Conservation (phyloP, 106 monocot species). For the Allium sativum region DNA sequence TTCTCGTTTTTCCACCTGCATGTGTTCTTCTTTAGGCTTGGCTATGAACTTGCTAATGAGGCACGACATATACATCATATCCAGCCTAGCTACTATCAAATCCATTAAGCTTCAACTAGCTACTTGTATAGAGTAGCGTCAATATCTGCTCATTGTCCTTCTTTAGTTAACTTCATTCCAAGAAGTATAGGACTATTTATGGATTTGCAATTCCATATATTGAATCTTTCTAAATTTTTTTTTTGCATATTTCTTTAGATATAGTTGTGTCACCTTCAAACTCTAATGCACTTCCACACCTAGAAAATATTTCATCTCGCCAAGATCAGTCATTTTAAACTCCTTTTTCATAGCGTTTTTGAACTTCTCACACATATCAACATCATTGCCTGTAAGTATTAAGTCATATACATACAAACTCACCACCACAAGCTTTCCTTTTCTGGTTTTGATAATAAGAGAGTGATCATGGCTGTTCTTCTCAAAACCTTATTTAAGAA, state of each 20-base stretch:
- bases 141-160: neutral
- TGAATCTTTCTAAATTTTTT: neutral
- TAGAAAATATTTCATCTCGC: neutral
- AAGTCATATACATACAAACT: constrained; percentile 1
- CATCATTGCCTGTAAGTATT: neutral
- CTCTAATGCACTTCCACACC: neutral
- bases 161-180: neutral
- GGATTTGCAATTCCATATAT: neutral
- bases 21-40: neutral
- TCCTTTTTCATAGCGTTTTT: neutral
- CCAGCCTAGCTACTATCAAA: neutral
- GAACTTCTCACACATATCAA: neutral
- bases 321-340: constrained; percentile 6
- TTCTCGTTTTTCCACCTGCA: neutral
- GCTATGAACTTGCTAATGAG: neutral
- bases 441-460: neutral
- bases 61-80: neutral
- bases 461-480: neutral
- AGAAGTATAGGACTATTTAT: neutral
- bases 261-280: neutral
- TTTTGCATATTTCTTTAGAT: neutral
- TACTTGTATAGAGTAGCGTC: neutral
- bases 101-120: neutral
- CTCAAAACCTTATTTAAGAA: neutral
- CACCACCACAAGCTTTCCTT: neutral